Evolutionary conservation across 2,329 filamentous ascomycete species (phyloP).

Genomic region (Cladorrhinum sp.): DNA sequence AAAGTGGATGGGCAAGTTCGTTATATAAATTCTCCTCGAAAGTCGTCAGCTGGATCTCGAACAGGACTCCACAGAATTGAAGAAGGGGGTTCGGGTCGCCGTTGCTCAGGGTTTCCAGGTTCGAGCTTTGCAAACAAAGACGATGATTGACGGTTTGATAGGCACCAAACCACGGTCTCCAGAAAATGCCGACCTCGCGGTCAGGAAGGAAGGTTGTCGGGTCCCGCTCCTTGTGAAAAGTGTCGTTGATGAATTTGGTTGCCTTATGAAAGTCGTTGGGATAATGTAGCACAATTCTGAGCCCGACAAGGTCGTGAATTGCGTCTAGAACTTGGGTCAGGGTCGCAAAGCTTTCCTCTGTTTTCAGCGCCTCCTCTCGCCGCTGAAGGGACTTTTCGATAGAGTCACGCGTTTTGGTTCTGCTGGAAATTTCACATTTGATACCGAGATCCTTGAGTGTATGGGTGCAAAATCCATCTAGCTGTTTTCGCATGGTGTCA

Average conservation of each 20-base stretch:
- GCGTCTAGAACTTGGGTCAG: constrained; percentile 3
- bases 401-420: constrained; percentile 3
- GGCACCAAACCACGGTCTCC: constrained; percentile 17
- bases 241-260: constrained; percentile 8
- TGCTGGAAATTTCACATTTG: background rate
- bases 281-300: constrained; percentile 15
- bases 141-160: constrained; percentile 16
- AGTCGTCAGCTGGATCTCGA: constrained; percentile 20
- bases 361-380: background rate
- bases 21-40: constrained; percentile 17
- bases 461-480: constrained; percentile 2
- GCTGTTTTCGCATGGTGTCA: constrained; percentile 2
- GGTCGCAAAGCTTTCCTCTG: background rate
- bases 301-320: constrained; percentile 18
- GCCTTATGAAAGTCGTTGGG: constrained; percentile 8
- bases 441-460: background rate
- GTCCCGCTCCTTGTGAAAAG: constrained; percentile 3
- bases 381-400: constrained; percentile 7
- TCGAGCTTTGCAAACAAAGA: background rate
- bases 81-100: background rate
- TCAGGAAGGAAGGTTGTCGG: constrained; percentile 6
- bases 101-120: background rate
- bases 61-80: constrained; percentile 11
- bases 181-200: constrained; percentile 11
- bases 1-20: constrained; percentile 12